These are phyloP conservation scores for Naganishia vishniacii DNA, from an alignment of 768 basidiomycete genomes.

Conservation along the genomic window DNA sequence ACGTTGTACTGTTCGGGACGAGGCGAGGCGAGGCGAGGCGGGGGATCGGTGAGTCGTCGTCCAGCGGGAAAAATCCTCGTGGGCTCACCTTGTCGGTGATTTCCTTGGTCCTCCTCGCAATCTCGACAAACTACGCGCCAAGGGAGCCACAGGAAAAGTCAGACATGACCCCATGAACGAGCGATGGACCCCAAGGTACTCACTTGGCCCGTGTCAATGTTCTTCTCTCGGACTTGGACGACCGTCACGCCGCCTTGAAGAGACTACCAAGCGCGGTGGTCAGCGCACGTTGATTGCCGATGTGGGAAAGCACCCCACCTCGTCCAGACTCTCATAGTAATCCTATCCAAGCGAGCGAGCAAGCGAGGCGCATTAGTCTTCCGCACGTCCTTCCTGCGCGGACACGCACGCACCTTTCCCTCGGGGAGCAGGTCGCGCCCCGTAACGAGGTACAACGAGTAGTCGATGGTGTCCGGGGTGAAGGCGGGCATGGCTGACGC, in stretches of 20 bases:
- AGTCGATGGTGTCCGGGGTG: constrained; percentile 38
- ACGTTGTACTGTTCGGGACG: constrained; percentile 56
- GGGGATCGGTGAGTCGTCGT: no score
- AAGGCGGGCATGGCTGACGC: no score
- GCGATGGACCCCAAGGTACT: no score
- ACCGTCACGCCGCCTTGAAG: constrained; percentile 80
- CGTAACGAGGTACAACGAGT: constrained; percentile 77
- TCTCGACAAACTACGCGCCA: constrained; percentile 61
- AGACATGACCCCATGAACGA: neutral
- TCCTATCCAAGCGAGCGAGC: constrained; percentile 52
- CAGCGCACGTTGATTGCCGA: neutral
- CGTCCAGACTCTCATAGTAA: constrained; percentile 68
- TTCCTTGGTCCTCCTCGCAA: constrained; percentile 64
- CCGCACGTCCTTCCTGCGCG: constrained; percentile 1
- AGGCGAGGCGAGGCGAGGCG: neutral
- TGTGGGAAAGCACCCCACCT: constrained; percentile 52
- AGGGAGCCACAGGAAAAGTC: neutral
- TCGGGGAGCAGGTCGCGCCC: constrained; percentile 69
- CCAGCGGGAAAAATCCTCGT: neutral
- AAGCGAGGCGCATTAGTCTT: no score
- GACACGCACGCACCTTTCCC: constrained; percentile 58
- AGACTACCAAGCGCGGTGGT: constrained; percentile 55
- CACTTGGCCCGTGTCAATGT: constrained; percentile 71
- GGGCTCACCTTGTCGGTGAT: constrained; percentile 59
- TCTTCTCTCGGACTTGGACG: constrained; percentile 85